phyloP scores from a whole-genome alignment of 1,139 yeast species.

The Saccharomyces hybrid region DNA sequence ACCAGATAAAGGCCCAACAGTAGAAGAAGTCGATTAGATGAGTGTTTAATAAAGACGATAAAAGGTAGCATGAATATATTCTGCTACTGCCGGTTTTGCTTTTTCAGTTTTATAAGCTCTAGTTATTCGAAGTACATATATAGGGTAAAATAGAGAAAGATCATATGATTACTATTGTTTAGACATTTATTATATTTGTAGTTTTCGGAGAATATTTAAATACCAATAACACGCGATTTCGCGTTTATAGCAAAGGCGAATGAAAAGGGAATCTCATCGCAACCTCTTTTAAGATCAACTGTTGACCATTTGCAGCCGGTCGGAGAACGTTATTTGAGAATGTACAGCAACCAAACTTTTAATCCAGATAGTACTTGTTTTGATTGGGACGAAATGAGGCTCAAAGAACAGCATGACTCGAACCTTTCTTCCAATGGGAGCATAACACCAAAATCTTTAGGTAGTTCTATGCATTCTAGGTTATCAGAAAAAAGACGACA shows the following conservation, averaged over 20 bases:
- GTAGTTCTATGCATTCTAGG: neutral
- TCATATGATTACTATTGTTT: neutral
- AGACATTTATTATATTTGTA: neutral
- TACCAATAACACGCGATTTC: neutral
- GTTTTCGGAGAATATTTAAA: neutral
- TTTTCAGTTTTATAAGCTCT: neutral
- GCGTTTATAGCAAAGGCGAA: neutral
- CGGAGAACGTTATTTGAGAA: neutral
- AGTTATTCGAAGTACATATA: neutral
- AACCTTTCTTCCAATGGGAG: neutral
- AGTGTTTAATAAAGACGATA: neutral
- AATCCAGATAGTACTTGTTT: neutral
- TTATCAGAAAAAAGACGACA: neutral
- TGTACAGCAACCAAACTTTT: neutral
- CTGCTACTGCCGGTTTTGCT: neutral
- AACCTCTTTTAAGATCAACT: neutral
- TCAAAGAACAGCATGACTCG: neutral
- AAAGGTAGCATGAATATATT: neutral
- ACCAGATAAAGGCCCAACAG: slow-evolving; percentile 54
- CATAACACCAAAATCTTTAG: neutral
- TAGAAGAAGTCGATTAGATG: slow-evolving; percentile 59
- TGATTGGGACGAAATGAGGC: neutral
- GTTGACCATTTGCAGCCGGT: neutral
- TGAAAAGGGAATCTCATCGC: neutral
- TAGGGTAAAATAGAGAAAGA: neutral